Evolutionary conservation across 108 stramenopile genomes (phyloP).

Genomic region (Nannochloropsis salina): DNA sequence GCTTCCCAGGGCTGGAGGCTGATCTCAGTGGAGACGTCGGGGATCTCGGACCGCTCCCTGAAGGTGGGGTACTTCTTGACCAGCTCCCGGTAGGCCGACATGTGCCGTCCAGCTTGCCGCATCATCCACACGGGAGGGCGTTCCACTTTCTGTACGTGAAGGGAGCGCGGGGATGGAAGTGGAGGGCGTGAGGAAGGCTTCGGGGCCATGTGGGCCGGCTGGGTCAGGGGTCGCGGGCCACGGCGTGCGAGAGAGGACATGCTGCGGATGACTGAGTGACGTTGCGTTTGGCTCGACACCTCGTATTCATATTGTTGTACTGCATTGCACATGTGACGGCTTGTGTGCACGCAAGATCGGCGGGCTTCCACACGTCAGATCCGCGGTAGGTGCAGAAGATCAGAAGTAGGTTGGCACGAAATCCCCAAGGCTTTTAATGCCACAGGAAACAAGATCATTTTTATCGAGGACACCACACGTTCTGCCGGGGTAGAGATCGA

Average conservation of each 20-base stretch:
- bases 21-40: constrained; percentile 83
- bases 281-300: neutral
- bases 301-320: neutral
- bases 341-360: too few relatives aligned
- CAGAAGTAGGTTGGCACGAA: too few relatives aligned
- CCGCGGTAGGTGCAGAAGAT: too few relatives aligned
- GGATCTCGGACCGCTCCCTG: constrained; percentile 85
- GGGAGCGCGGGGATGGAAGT: constrained; percentile 55
- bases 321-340: too few relatives aligned
- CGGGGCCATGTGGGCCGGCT: neutral
- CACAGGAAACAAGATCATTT: too few relatives aligned
- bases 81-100: constrained; percentile 90
- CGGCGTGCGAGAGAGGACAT: neutral
- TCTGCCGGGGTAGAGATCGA: too few relatives aligned
- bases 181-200: neutral
- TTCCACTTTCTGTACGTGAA: constrained; percentile 80
- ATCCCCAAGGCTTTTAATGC: too few relatives aligned
- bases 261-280: neutral
- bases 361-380: too few relatives aligned
- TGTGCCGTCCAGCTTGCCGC: constrained; percentile 98
- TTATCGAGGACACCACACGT: too few relatives aligned
- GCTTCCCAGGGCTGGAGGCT: constrained; percentile 83
- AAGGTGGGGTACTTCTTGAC: constrained; percentile 86
- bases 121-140: constrained; percentile 99
- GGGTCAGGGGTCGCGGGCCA: neutral